Base-by-base conservation (phyloP, 495 filamentous ascomycete species). In the Aspergillus asperescens region DNA sequence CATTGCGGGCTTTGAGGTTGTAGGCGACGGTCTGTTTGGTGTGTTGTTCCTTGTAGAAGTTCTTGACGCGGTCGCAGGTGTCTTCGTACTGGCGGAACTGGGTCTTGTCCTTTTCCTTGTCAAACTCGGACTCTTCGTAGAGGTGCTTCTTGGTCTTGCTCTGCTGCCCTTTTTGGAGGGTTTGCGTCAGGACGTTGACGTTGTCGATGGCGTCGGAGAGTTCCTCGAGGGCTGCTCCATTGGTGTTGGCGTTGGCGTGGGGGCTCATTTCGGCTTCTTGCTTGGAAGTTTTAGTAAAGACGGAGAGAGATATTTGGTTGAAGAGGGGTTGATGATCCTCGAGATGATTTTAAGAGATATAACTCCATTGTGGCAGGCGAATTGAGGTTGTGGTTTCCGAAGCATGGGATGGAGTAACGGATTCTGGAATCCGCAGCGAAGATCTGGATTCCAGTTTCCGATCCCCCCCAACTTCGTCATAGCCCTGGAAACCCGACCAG, bases 21-120 rank as follows among this genome's bases (percentile, higher is more conserved):
- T 90, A 89, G 12, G 86, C 86, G 0, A 91, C 84, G 0, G 87
- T 93, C 61, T 93, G 88, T 72, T 88, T 89, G 65, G 78, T 78
- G 69, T 93, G 88, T 59, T 91, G 88, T 65, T 90, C 87, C 25
- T 75, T 74, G 76, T 93, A 93, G 72, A 93, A 93, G 74, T 75
- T 76, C 70, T 87, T 86, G 60, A 93, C 87, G 20, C 87, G 78
- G 69, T 87, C 82, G 67, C 85, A 89, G 54, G 88, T 86, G 20
- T 81, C 78, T 44, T 85, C 80, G 71, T 89, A 93, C 60, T 88
- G 85, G 22, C 86, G 79, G 72, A 95, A 95, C 54, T 83, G 70
- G 9, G 83, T 77, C 68, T 92, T 92, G 77, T 93, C 87, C 59
- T 92, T 95, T 25, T 77, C 69, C 49, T 81, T 66, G 67, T 91